phyloP scores from a whole-genome alignment of 495 filamentous ascomycete species.

The Glarea lozoyensis region DNA sequence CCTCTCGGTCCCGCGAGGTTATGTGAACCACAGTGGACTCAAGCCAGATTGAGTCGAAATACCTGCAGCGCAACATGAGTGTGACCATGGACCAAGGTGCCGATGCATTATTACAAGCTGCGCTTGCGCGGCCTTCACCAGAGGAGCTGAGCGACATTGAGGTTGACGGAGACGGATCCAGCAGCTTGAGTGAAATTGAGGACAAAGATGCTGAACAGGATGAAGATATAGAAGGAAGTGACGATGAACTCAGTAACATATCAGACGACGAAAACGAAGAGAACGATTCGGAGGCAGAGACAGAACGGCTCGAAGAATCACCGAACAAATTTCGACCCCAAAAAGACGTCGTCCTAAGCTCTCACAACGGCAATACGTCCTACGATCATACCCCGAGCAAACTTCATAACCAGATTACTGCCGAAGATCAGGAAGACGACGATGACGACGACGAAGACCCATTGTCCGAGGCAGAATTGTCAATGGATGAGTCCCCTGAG shows the following conservation, averaged over 20 bases:
- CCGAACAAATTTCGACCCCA: slow-evolving; percentile 60
- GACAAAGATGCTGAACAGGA: slow-evolving; percentile 50
- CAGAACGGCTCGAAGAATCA: slow-evolving; percentile 88
- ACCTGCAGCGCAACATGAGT: slow-evolving; percentile 18
- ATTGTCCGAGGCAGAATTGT: slow-evolving; percentile 34
- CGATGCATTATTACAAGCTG: slow-evolving; percentile 19
- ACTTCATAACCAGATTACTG: slow-evolving; percentile 39
- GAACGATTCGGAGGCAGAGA: slow-evolving; percentile 96
- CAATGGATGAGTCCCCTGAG: slow-evolving; percentile 20
- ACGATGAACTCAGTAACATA: slow-evolving; percentile 40
- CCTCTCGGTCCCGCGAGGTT: slow-evolving; percentile 13
- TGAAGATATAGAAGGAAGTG: slow-evolving; percentile 38
- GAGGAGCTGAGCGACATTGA: slow-evolving; percentile 26
- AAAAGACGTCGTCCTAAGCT: slow-evolving; percentile 50
- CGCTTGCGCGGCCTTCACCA: slow-evolving; percentile 19
- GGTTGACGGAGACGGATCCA: slow-evolving; percentile 29
- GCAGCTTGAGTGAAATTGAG: slow-evolving; percentile 87
- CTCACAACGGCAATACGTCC: slow-evolving; percentile 27
- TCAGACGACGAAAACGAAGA: slow-evolving; percentile 63
- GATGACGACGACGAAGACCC: slow-evolving; percentile 28
- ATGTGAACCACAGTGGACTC: slow-evolving; percentile 14
- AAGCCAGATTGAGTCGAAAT: slow-evolving; percentile 14
- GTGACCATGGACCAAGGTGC: slow-evolving; percentile 18
- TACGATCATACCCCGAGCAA: slow-evolving; percentile 61
- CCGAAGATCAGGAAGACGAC: slow-evolving; percentile 27